phyloP scores from a whole-genome alignment of 2,329 filamentous ascomycete species.

The Corynespora cassiicola region DNA sequence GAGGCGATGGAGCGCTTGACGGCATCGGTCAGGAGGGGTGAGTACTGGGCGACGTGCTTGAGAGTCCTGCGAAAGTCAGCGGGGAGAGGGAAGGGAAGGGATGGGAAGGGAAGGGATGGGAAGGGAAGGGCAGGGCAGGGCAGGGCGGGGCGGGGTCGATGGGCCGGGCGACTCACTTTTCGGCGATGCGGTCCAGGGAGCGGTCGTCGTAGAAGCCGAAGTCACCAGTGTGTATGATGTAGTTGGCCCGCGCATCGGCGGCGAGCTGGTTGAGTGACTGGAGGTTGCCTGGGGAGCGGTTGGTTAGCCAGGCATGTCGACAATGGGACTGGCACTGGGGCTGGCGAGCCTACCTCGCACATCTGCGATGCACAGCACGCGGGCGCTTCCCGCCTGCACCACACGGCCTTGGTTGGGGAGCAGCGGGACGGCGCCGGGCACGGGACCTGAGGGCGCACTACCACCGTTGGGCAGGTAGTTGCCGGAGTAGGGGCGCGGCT shows the following conservation, averaged over 20 bases:
- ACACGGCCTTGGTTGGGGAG: constrained; percentile 61
- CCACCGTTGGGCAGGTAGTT: constrained; percentile 56
- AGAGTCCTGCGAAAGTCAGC: constrained; percentile 71
- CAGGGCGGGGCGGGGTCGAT: no score
- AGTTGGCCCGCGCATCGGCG: constrained; percentile 90
- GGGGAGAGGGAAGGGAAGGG: constrained; percentile 1
- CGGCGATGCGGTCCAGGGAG: constrained; percentile 94
- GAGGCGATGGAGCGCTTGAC: constrained; percentile 71
- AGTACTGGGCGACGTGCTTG: constrained; percentile 98
- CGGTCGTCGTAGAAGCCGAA: constrained; percentile 99
- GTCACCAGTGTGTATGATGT: constrained; percentile 98
- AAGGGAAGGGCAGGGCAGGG: no score
- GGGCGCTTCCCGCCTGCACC: constrained; percentile 55
- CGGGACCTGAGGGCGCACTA: constrained; percentile 49
- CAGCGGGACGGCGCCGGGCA: constrained; percentile 53
- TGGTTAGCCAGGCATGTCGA: constrained; percentile 13
- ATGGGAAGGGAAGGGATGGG: no score
- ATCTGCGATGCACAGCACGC: constrained; percentile 60
- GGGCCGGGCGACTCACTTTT: constrained; percentile 73
- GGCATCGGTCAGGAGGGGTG: constrained; percentile 84
- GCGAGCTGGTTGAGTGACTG: constrained; percentile 95
- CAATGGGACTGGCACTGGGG: neutral
- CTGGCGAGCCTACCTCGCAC: constrained; percentile 52
- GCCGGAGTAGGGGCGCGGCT: constrained; percentile 58
- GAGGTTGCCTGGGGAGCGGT: constrained; percentile 82